Base-by-base conservation (phyloP, 148 eudicot species). In the Chenopodium formosanum region DNA sequence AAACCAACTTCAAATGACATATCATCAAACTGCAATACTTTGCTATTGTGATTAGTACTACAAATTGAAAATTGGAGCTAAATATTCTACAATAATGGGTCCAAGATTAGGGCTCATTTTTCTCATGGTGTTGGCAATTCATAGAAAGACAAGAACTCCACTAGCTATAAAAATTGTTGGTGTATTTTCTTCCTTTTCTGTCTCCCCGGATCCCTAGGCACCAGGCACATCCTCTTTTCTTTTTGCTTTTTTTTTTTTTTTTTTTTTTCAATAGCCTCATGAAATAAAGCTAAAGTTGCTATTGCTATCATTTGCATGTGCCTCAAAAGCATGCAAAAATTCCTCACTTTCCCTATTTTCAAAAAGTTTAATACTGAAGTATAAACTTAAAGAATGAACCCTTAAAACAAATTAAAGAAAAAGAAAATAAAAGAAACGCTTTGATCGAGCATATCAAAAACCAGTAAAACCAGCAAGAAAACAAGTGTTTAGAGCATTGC, bases 261-360 rank as follows among this genome's bases (percentile, higher is more conserved):
- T 74, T 4, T 58, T 31, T 44, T 60, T 74, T 2, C n/a, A 32
- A 22, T 74, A 34, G 58, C 34, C 74, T 69, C 60, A 83, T 75
- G n/a, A 74, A 31, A 20, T 58, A 73, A 81, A 78, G 84, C 48
- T 81, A 71, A 29, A 76, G 70, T 50, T 72, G 71, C 50, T 80
- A 76, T 72, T 78, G 31, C 56, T 52, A 78, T 81, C 64, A 66
- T 81, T 68, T 81, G 82, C 84, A 81, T 81, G 84, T 85, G 87
- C 87, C 87, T 82, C 79, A 85, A 85, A 85, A 85, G 87, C 79
- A 85, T 81, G 87, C 87, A 76, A 78, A 81, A 68, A 66, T 74
- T 79, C 70, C 81, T n/a, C 79, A 37, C 84, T 85, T 85, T 78
- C 50, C 74, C 75, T 58, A 65, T 46, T 78, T 60, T 65, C 74